Base-by-base conservation (phyloP, 495 filamentous ascomycete species). In the Penicillium lagena region DNA sequence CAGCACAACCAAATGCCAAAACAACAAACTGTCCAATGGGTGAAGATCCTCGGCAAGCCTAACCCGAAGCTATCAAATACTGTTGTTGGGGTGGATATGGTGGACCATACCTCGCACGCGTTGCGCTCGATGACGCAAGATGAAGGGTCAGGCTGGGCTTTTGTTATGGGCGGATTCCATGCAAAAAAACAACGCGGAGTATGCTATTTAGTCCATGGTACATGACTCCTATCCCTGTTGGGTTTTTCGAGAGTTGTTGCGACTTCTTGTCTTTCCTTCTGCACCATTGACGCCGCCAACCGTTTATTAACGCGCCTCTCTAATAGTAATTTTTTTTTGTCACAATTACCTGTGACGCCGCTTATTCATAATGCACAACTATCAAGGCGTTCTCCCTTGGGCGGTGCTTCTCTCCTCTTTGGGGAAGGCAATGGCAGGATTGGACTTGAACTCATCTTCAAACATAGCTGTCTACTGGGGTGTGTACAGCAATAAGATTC, bases 401-500 rank as follows among this genome's bases (percentile, higher is more conserved):
- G 50, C 62, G 3, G 45, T 60, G 13, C 43, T 59, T 31, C 28
- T 65, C 37, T 61, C 66, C 31, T 51, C 51, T 17, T 33, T 72
- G 17, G 48, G 62, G 30, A 58, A 55, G 47, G 64, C 54, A 9
- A 56, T 70, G 45, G 68, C 67, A 9, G 63, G 59, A 42, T 60
- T 81, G 42, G 64, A 75, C 46, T 40, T 75, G 22, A 47, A 39
- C 17, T 69, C 73, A 4, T 52, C 54, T 4, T 66, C 52, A 37
- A 85, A 81, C 54, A 48, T 83, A 41, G 77, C 70, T 13, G 66
- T 83, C 7, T 85, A 85, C 54, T 85, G 81, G 81, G 81, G 68
- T 79, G 59, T 47, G 60, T 39, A 38, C 3, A 35, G 32, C 2
- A 6, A 22, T 6, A 6, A 22, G 22, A 4, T 22, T 22, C 22